Percentiles rank a stretch among this genome's conserved stretches.
phyloP scores from a whole-genome alignment of 2,329 filamentous ascomycete species.

The Fusarium tuaranense region DNA sequence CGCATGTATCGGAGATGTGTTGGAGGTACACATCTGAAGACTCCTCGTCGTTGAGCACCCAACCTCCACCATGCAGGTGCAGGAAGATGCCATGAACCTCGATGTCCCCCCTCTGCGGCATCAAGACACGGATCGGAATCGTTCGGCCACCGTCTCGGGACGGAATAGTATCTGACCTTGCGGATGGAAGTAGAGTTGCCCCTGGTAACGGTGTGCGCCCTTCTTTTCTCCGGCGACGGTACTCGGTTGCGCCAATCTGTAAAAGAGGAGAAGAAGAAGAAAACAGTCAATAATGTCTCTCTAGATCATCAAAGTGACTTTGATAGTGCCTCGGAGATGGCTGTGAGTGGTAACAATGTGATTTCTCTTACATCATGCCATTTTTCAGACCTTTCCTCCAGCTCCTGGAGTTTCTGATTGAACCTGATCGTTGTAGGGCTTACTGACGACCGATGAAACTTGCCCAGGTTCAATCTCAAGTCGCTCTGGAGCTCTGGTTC shows the following conservation, averaged over 20 bases:
- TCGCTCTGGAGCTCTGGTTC: neutral
- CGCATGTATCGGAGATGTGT: neutral
- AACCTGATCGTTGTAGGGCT: neutral
- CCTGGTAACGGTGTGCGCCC: neutral
- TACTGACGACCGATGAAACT: neutral
- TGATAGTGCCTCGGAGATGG: neutral
- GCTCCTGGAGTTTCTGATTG: neutral
- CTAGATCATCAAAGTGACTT: neutral
- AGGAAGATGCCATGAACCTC: neutral
- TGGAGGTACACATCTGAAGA: neutral
- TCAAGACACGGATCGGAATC: neutral
- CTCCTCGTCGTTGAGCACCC: neutral
- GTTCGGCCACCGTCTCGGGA: neutral
- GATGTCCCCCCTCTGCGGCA: neutral
- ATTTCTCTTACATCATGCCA: neutral
- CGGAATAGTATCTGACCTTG: neutral
- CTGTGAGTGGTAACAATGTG: neutral
- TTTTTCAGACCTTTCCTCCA: neutral
- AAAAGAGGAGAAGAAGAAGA: neutral
- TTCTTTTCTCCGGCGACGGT: neutral
- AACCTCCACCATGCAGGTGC: neutral
- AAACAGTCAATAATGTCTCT: neutral
- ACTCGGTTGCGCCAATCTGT: neutral
- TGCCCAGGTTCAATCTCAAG: neutral
- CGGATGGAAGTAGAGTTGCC: neutral